Base-by-base conservation (phyloP, 73 alveolate genomes). In the Effrenium voratum region DNA sequence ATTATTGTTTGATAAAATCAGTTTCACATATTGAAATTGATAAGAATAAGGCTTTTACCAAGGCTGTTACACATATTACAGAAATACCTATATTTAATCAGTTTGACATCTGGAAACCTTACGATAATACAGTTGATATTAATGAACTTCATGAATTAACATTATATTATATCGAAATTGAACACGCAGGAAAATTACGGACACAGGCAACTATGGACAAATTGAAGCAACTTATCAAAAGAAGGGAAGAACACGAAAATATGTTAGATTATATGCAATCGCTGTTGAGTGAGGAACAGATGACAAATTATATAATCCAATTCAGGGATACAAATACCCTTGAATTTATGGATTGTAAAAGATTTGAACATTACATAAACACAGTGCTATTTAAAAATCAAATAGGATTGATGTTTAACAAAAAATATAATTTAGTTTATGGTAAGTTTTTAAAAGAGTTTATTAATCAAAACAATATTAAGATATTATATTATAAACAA, bases 81-180 rank as follows among this genome's bases (percentile, higher is more conserved):
- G 91, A 47, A 15, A 81, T 81, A 47, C 72, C 91, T 46, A 72
- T 81, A 0, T 81, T 81, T 32, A 81, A 81, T 81, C 91, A 81
- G 91, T 81, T 81, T 81, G 91, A 81, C 72, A 47, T 81, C 32
- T 81, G 91, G 91, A 79, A 79, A 28, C 32, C 10, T 22, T 79
- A 79, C 90, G 32, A 79, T 63, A 32, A 36, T 32, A 15, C 77
- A 15, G 26, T 63, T 26, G 36, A 63, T 15, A 32, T 63, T 32
- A 26, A 63, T 15, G 77, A 63, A 5, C 26, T 63, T 15, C 77
- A 63, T 32, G 45, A 8, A 28, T 5, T 24, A 8, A 44, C 68
- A 22, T 44, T 44, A 77, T 75, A 63, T 26, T 63, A 15, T 63
- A 36, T 26, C 8, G 36, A 63, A 63, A 5, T 63, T 5, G 26